Evolutionary conservation across 768 basidiomycete species (phyloP), one percentile per base, ranked within the genome.

Genomic region (Russula olivacea): DNA sequence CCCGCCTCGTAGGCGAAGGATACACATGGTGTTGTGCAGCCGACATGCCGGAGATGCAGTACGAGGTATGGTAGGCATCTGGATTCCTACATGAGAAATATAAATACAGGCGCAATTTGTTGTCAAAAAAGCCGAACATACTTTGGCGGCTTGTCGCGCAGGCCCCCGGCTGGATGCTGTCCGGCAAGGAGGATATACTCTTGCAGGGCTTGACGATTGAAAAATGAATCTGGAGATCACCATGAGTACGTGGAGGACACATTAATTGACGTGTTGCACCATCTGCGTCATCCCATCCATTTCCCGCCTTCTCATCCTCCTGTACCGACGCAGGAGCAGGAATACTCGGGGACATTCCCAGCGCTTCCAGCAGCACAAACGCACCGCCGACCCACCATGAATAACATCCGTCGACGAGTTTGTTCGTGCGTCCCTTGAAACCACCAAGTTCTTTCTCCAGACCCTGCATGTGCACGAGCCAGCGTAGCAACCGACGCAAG

Each of bases 301-400:
- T 79, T 7, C 78, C 77, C 19, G 69, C 68, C 84, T 86, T 87
- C 28, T 74, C 76, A 6, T 72, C 75, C 1, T 47, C 23, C 41
- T 76, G 9, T 72, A 72, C 30, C 74, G 70, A 51, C 71, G n/a
- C 32, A 32, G 54, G 6, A 23, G 32, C 14, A 34, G 55, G 30
- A 30, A 34, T 17, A 10, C n/a, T 23, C 12, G 74, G 11, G 75
- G 72, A 67, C 77, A 81, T 19, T 69, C 79, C 59, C 63, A 85
- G 69, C 30, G 82, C 84, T 61, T 91, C 90, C 0, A 97, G 75
- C 9, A 98, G 75, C 0, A 82, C 79, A 71, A 97, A 91, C 17
- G 88, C 81, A 0, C 95, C 95, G 2, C 92, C 97, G 25, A 93
- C 91, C 97, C 96, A 99, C 97, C 97, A 99, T n/a, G 89, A 87